These are phyloP conservation scores for Paraphysoderma sedebokerense DNA, from an alignment of 371 early-diverging fungal genomes.

Conservation along the genomic window DNA sequence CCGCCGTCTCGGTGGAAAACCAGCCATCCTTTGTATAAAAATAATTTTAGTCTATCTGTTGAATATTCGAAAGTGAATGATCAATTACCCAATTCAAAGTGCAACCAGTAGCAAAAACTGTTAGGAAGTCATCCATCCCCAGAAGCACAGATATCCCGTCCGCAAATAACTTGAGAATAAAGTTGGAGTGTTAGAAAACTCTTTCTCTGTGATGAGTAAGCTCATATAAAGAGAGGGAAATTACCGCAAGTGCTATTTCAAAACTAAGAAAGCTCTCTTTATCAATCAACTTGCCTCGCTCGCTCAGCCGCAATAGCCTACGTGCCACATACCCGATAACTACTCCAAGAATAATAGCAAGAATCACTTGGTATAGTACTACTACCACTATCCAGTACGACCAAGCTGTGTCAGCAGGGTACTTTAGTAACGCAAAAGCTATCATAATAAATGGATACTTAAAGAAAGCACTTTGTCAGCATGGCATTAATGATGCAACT, in stretches of 20 bases:
- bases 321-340: slow-evolving; percentile 54
- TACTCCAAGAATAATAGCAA: slow-evolving; percentile 61
- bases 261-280: slow-evolving; percentile 75
- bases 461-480: no score
- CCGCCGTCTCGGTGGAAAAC: slow-evolving; percentile 70
- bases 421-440: no score
- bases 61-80: no score
- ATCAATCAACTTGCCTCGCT: slow-evolving; percentile 60
- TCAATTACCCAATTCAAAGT: slow-evolving; percentile 78
- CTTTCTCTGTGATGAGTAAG: no score
- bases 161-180: not conserved
- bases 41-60: no score
- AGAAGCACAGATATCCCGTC: not conserved
- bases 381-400: no score
- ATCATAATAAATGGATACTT: no score
- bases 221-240: no score
- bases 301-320: slow-evolving; percentile 47
- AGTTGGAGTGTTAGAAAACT: no score
- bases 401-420: no score
- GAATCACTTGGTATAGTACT: slow-evolving; percentile 40
- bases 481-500: no score
- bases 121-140: slow-evolving; percentile 51
- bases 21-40: no score
- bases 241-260: slow-evolving; percentile 63
- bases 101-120: slow-evolving; percentile 79